Evolutionary conservation across 2,329 filamentous ascomycete species (phyloP).

Genomic region (Cadophora sp.): DNA sequence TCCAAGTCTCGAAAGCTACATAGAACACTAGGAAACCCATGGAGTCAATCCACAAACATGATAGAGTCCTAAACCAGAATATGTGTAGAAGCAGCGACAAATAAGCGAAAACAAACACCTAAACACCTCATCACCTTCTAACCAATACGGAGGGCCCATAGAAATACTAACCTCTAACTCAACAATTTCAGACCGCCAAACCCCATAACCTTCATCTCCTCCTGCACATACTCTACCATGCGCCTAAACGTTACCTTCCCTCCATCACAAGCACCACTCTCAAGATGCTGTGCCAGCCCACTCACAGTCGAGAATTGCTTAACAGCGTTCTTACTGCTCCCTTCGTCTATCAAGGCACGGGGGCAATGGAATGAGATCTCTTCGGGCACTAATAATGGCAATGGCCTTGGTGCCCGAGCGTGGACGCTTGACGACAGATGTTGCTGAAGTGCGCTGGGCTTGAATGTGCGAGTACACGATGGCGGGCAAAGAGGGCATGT

Average conservation of each 20-base stretch:
- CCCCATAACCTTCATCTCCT: constrained; percentile 26
- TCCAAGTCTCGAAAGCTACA: no score
- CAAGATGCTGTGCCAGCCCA: constrained; percentile 31
- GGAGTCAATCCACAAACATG: no score
- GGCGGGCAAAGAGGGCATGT: constrained; percentile 15
- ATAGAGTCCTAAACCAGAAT: no score
- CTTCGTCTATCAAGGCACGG: constrained; percentile 19
- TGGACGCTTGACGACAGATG: constrained; percentile 23
- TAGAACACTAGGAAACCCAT: no score
- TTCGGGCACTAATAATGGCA: constrained; percentile 13
- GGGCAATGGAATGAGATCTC: constrained; percentile 28
- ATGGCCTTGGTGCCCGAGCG: background rate
- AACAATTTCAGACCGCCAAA: constrained; percentile 15
- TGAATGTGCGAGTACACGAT: constrained; percentile 20
- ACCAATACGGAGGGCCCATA: no score
- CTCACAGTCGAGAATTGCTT: constrained; percentile 26
- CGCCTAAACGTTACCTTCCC: constrained; percentile 21
- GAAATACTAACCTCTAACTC: background rate
- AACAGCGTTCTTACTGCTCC: constrained; percentile 2
- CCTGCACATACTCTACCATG: constrained; percentile 23
- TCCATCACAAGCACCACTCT: constrained; percentile 28
- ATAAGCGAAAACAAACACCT: no score
- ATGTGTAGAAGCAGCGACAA: no score
- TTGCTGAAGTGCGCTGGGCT: constrained; percentile 17
- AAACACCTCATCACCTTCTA: no score